Conservation (phyloP, 306 rosid species). For the Alnus glutinosa region DNA sequence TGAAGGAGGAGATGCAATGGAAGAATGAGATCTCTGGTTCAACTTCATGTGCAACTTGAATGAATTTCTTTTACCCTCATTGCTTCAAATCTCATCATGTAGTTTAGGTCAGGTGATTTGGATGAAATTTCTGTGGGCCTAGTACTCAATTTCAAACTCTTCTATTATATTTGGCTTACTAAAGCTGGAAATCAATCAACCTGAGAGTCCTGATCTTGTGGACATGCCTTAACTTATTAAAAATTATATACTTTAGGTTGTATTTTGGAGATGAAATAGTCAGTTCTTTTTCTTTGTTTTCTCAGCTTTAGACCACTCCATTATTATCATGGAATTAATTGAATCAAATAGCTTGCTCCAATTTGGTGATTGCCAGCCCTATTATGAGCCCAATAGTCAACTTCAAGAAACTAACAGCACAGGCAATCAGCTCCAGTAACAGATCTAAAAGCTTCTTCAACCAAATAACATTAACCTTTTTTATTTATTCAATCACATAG, state of each 20-base stretch:
- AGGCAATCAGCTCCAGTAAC: background rate
- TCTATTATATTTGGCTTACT: background rate
- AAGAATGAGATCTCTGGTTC: constrained; percentile 31
- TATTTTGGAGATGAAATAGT: background rate
- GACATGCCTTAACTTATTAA: background rate
- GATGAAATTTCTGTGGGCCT: background rate
- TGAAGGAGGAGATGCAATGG: constrained; percentile 53
- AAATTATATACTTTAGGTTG: background rate
- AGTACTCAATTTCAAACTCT: background rate
- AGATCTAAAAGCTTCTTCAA: background rate
- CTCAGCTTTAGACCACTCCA: background rate
- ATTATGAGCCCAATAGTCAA: background rate
- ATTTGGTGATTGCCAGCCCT: background rate
- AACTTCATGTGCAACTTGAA: background rate
- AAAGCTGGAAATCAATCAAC: background rate
- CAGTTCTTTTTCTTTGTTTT: background rate
- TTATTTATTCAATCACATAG: too few relatives aligned
- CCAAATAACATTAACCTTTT: background rate
- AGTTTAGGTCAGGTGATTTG: background rate
- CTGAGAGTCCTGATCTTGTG: background rate
- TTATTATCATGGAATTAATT: background rate
- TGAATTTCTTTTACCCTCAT: background rate
- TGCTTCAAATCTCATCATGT: background rate
- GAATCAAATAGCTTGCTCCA: background rate
- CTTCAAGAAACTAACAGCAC: background rate